Evolutionary conservation across 345 rosid species (phyloP).

Genomic region (Citrus glauca): DNA sequence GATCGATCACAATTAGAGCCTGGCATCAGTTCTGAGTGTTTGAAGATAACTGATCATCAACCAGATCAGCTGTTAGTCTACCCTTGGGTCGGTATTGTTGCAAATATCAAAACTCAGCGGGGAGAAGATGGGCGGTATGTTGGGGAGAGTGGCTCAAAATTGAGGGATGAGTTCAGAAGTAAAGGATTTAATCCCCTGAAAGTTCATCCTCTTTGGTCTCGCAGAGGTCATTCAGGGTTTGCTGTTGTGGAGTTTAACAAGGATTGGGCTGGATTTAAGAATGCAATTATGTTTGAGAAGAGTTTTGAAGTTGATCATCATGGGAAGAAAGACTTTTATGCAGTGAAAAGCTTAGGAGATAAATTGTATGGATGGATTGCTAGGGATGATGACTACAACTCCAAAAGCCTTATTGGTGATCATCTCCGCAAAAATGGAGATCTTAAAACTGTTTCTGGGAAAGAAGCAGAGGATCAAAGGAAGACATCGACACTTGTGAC

Average conservation of each 20-base stretch:
- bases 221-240: conserved; percentile 54
- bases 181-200: conserved; percentile 65
- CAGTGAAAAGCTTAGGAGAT: conserved; percentile 24
- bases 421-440: conserved; percentile 50
- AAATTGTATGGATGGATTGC: conserved; percentile 70
- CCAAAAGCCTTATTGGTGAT: conserved; percentile 32
- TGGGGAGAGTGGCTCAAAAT: conserved; percentile 54
- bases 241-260: conserved; percentile 59
- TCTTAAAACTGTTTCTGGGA: conserved; percentile 45
- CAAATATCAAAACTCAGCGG: conserved; percentile 46
- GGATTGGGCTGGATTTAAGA: conserved; percentile 53
- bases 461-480: conserved; percentile 44
- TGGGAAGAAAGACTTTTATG: conserved; percentile 50
- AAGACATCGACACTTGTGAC: conserved; percentile 34
- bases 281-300: conserved; percentile 57
- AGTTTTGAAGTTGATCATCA: conserved; percentile 27
- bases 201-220: conserved; percentile 59
- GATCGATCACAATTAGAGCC: background rate
- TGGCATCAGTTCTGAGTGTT: background rate
- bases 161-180: conserved; percentile 40
- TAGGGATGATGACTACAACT: conserved; percentile 45
- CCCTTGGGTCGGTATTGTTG: conserved; percentile 70
- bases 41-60: background rate
- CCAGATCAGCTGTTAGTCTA: conserved; percentile 40
- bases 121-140: conserved; percentile 34